These are phyloP conservation scores for Pseudogymnoascus sp. DNA, from an alignment of 2,329 filamentous ascomycete genomes.

Conservation along the genomic window DNA sequence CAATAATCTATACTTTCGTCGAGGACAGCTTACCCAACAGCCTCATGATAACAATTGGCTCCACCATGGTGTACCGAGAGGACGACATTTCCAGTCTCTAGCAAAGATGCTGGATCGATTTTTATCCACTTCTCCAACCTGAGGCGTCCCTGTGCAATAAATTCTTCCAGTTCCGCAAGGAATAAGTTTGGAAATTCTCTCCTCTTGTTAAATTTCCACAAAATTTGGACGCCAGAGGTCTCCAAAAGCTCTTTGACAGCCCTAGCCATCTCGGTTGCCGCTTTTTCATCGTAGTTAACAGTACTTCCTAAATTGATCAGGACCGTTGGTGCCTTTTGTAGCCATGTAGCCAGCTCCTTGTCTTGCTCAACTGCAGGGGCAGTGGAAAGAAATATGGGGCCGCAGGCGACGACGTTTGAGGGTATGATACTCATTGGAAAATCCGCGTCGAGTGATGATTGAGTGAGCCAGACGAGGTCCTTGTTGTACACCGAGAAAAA, in stretches of 20 bases:
- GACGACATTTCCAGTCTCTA: constrained; percentile 30
- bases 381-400: constrained; percentile 36
- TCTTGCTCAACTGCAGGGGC: constrained; percentile 31
- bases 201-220: constrained; percentile 29
- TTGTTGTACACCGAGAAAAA: constrained; percentile 24
- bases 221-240: constrained; percentile 22
- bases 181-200: neutral
- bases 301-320: constrained; percentile 41
- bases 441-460: constrained; percentile 19
- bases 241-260: constrained; percentile 32
- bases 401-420: constrained; percentile 35
- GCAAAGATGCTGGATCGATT: constrained; percentile 31
- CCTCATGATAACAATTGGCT: constrained; percentile 37
- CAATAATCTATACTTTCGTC: neutral
- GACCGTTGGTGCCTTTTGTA: constrained; percentile 34
- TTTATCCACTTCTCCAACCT: constrained; percentile 35
- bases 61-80: constrained; percentile 35
- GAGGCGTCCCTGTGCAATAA: constrained; percentile 15
- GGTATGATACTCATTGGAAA: constrained; percentile 34
- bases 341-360: constrained; percentile 36
- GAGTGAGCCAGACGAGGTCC: constrained; percentile 22
- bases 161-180: neutral
- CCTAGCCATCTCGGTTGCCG: constrained; percentile 32
- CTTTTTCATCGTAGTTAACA: constrained; percentile 15
- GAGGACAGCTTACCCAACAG: constrained; percentile 30